Conservation (phyloP, 148 eudicot species). For the Rhododendron mucronatum region DNA sequence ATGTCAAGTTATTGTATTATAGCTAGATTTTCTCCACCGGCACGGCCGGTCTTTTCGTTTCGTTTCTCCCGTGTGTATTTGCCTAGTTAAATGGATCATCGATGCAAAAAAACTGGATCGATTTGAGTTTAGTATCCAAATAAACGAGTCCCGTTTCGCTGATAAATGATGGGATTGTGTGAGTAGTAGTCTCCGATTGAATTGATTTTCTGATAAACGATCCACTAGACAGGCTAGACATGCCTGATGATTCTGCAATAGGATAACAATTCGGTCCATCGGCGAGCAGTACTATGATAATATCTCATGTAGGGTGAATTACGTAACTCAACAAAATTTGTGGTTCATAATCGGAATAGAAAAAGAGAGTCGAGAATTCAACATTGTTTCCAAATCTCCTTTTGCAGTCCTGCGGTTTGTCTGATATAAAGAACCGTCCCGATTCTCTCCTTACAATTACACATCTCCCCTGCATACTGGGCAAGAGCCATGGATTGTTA, state of each 20-base stretch:
- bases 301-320: not conserved
- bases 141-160: too few species aligned
- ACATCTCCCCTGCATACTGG: slow-evolving; percentile 44
- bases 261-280: not conserved
- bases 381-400: not conserved
- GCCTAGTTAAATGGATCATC: too few species aligned
- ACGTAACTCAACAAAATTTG: not conserved
- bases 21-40: not conserved
- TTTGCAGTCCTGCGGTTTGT: not conserved
- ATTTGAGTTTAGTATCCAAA: too few species aligned
- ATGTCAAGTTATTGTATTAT: too few species aligned
- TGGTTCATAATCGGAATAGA: not conserved
- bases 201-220: not conserved
- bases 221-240: too few species aligned
- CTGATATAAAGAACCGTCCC: not conserved
- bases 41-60: too few species aligned
- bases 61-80: too few species aligned
- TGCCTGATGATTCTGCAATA: not conserved
- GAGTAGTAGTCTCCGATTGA: too few species aligned
- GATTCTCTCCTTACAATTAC: not conserved
- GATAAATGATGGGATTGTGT: too few species aligned
- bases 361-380: not conserved
- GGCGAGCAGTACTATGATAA: not conserved
- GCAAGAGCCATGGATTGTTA: slow-evolving; percentile 32
- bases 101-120: too few species aligned